Conservation (phyloP, 1,284 basidiomycete species). For the Ceratobasidium theobromae region DNA sequence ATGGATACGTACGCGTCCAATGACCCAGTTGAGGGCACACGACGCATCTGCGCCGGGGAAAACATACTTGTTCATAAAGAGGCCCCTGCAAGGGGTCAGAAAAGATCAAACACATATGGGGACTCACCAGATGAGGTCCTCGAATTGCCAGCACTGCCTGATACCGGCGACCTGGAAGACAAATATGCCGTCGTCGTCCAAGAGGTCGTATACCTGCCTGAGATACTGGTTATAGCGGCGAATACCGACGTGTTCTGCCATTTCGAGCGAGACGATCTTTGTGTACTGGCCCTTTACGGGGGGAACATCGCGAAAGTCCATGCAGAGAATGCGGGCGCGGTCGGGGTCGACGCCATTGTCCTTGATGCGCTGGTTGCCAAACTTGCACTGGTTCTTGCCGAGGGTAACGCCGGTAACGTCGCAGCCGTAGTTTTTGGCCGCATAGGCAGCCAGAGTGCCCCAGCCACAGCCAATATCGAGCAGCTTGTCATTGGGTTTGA, state of each 20-base stretch:
- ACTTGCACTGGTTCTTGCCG: conserved; percentile 85
- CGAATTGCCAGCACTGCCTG: conserved; percentile 93
- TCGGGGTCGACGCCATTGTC: conserved; percentile 75
- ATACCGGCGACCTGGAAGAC: conserved; percentile 97
- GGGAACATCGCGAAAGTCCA: conserved; percentile 93
- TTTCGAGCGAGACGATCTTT: conserved; percentile 97
- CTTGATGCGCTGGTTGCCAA: conserved; percentile 86
- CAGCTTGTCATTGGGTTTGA: conserved; percentile 80
- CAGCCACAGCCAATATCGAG: conserved; percentile 86
- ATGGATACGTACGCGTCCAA: conserved; percentile 62
- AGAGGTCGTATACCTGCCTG: conserved; percentile 86
- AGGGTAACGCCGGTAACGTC: conserved; percentile 97
- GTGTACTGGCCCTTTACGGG: conserved; percentile 76
- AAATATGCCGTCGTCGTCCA: conserved; percentile 93
- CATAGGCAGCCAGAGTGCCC: conserved; percentile 94
- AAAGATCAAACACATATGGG: conserved; percentile 38
- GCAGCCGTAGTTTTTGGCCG: conserved; percentile 95
- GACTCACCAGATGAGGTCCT: conserved; percentile 98
- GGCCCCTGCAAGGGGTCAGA: conserved; percentile 53
- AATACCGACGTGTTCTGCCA: conserved; percentile 99
- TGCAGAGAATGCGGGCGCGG: conserved; percentile 89
- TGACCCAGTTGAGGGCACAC: conserved; percentile 94
- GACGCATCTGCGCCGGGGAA: conserved; percentile 98
- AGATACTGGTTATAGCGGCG: conserved; percentile 91
- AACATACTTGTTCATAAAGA: conserved; percentile 96